phyloP scores from a whole-genome alignment of 2,329 filamentous ascomycete genomes.

The Torrubiella hemipterigena region DNA sequence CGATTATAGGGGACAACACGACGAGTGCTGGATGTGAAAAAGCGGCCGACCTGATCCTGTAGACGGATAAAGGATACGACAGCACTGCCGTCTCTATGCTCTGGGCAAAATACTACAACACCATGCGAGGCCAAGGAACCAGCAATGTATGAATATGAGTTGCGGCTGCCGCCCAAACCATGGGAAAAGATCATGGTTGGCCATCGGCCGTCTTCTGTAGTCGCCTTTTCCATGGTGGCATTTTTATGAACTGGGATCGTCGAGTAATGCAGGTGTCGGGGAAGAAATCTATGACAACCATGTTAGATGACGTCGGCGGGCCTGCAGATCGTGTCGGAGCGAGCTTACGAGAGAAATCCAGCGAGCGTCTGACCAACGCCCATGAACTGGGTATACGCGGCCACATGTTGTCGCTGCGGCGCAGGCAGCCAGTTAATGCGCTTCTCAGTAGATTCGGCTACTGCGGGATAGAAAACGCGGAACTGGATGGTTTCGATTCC shows the following conservation, averaged over 20 bases:
- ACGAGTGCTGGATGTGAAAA: constrained; percentile 13
- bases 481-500: constrained; percentile 65
- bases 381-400: constrained; percentile 66
- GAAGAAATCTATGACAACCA: constrained; percentile 40
- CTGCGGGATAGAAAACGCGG: constrained; percentile 70
- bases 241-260: constrained; percentile 63
- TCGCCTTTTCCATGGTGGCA: constrained; percentile 45
- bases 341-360: constrained; percentile 45
- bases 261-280: constrained; percentile 61
- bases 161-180: constrained; percentile 68
- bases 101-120: constrained; percentile 67
- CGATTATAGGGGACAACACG: constrained; percentile 33
- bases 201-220: constrained; percentile 45
- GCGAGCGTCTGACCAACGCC: constrained; percentile 49
- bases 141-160: constrained; percentile 74
- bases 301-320: not conserved
- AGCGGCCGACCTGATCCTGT: constrained; percentile 31
- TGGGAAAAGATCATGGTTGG: constrained; percentile 81
- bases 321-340: not conserved
- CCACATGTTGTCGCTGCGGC: constrained; percentile 62
- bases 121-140: constrained; percentile 73
- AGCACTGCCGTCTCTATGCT: constrained; percentile 72
- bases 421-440: constrained; percentile 65
- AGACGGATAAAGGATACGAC: constrained; percentile 62
- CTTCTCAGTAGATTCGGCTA: constrained; percentile 37